Base-by-base conservation (phyloP, 208 protist genomes). In the Acanthamoeba triangularis region DNA sequence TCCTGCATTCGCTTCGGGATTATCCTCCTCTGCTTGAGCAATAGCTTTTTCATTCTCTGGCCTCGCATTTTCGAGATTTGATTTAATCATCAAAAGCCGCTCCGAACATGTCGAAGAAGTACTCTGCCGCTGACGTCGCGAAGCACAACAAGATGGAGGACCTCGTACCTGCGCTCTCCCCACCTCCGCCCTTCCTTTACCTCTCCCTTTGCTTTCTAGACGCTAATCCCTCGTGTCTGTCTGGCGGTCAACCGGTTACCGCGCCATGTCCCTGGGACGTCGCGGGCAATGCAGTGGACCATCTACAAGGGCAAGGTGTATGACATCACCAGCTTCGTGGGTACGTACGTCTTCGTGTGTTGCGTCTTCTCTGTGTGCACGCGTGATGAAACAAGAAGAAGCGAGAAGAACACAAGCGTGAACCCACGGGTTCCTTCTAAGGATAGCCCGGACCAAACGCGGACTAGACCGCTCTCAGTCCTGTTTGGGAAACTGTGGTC, bases 111-210 rank as follows among this genome's bases (percentile, higher is more conserved):
- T 91, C 85, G 4, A 85, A 85, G 41, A 28, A 11, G 11, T 94
- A 94, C 69, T 49, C 30, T 18, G n/a, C 30, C 0, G 30, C 18
- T 4, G 90, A 94, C 78, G 90, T 94, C 16, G 67, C 65, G 3
- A 94, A 94, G n/a, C 90, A 94, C 63, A 94, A 94, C 67, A 94
- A 74, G 30, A 25, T 74, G n/a, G 47, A 94, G n/a, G 90, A 94
- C 90, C 35, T 74, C 18, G 85, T 91, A 44, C 61, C 4, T 30
- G 16, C 30, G 16, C 30, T 25, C 35, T 28, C 28, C 76, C 44
- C 41, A 25, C 74, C 44, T 23, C 69, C 11, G 5, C 33, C 30
- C 69, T 49, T 25, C 30, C 1, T 16, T 18, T 82, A 1, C 28
- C 1, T 20, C 65, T 59, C 28, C 47, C 28, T 14, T 85, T 49